A percentile compares a stretch with the other conserved stretches of the same genome.
These are phyloP conservation scores for Epichloe scottii DNA, from an alignment of 2,329 filamentous ascomycete genomes.

Conservation along the genomic window DNA sequence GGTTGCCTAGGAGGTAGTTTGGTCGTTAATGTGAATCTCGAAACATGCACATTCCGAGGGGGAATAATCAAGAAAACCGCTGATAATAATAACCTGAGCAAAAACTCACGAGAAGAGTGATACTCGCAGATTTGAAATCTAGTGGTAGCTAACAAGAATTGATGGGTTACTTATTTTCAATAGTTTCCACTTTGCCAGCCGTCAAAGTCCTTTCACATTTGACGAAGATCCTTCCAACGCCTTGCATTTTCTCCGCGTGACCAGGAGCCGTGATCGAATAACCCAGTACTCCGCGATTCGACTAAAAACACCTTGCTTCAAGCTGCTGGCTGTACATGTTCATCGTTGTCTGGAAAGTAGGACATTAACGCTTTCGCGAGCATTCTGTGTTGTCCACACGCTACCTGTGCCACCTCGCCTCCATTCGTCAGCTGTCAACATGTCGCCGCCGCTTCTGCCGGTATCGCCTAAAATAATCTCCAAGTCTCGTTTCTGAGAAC, in stretches of 20 bases:
- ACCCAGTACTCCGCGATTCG: background rate
- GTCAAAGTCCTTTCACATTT: background rate
- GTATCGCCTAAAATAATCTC: conserved; percentile 80
- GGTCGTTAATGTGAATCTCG: background rate
- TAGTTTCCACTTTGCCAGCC: background rate
- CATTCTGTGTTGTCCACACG: conserved; percentile 45
- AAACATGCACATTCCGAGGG: background rate
- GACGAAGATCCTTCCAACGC: background rate
- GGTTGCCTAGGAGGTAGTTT: background rate
- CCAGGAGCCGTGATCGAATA: background rate
- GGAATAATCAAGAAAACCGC: background rate
- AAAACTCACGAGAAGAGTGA: background rate
- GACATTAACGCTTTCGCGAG: conserved; percentile 50
- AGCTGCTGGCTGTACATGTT: background rate
- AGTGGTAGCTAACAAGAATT: background rate
- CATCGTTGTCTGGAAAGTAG: conserved; percentile 41
- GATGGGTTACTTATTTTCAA: background rate
- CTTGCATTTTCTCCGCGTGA: background rate
- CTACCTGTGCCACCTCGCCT: conserved; percentile 44
- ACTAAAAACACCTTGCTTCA: background rate
- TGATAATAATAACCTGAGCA: background rate
- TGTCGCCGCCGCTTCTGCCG: conserved; percentile 46
- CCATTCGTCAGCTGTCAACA: conserved; percentile 54
- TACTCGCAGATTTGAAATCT: background rate
- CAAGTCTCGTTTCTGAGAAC: conserved; percentile 79